Evolutionary conservation across 108 stramenopile genomes (phyloP), one percentile per base, ranked within the genome.

Genomic region (Skeletonema grethae): DNA sequence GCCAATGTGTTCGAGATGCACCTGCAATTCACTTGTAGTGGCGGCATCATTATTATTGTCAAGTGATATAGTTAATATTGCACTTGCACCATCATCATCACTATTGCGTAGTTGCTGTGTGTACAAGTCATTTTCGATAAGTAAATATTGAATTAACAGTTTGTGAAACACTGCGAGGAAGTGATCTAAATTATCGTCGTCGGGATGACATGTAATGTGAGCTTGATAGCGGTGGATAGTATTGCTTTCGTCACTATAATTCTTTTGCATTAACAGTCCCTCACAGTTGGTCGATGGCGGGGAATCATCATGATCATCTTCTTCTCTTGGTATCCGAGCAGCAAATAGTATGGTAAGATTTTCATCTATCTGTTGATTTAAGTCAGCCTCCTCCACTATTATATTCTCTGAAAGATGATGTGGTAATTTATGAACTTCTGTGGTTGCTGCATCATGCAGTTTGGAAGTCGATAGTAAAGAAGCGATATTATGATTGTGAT

Each of bases 61-160:
- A 18, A 34, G n/a, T 60, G 59, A 60, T 32, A 32, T 60, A 34
- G 15, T 60, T 15, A 34, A 36, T 4, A 18, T 61, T 15, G 20
- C 7, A 9, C 8, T 8, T 32, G 25, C 15, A 45, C 10, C 0
- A 16, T 56, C 45, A 29, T 16, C 48, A 53, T 18, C 48, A 53
- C 10, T 28, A 28, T 28, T 5, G 15, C 32, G n/a, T 18, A 41
- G 72, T 53, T 73, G 63, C 13, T 73, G 30, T 34, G 39, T 35
- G 16, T 73, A 73, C 41, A 39, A 63, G 11, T 38, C 50, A 29
- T 41, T 29, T 48, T 73, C 72, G 45, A 63, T 39, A 7, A 16
- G 0, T 32, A 73, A 45, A 57, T 73, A 73, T 20, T 64, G 50
- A 48, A 73, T 16, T 24, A 73, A 35, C 35, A 73, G 30, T 18